Base-by-base conservation (phyloP, 148 eudicot genomes). In the Chenopodium formosanum region DNA sequence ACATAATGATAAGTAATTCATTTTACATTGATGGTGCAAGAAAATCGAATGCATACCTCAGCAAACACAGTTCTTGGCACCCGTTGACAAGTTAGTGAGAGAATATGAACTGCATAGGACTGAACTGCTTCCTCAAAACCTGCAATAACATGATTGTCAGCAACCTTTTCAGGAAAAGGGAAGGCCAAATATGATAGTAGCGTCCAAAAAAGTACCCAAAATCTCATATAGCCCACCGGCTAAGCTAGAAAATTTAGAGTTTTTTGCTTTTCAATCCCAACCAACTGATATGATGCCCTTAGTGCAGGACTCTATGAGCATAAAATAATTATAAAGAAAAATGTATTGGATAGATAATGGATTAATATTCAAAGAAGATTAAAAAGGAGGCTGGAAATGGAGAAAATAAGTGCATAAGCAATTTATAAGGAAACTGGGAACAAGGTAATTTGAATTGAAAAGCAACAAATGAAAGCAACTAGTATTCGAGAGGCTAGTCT, bases 111-210 rank as follows among this genome's bases (percentile, higher is more conserved):
- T 76, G 95, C 98, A 91, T 97, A 97, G 58, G 88, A 84, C 77
- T 92, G 99, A 75, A 97, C 86, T 67, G 99, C 98, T 85, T 94
- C 94, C 86, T 97, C 98, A 84, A 97, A 97, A 81, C 99, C 99
- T 97, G 88, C 78, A 82, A 46, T 10, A 50, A 23, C 13, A 76
- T 10, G 31, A 48, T 56, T 23, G 60, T 83, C 76, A 80, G 83
- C 32, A 40, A 85, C 69, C 22, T 73, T 1, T 4, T 7, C 23
- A 66, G 44, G 70, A 32, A 56, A 25, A 64, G 44, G 68, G 46
- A 46, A 34, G 34, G 69, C n/a, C 11, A 50, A 53, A 22, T 8
- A 34, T 16, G 70, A 31, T 16, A 70, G 14, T 25, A 67, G 32
- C 19, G 40, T 16, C 19, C 20, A 46, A 32, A 4, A 40, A 14